These are phyloP conservation scores for Sporormia fimetaria DNA, from an alignment of 495 filamentous ascomycete genomes.

Conservation along the genomic window DNA sequence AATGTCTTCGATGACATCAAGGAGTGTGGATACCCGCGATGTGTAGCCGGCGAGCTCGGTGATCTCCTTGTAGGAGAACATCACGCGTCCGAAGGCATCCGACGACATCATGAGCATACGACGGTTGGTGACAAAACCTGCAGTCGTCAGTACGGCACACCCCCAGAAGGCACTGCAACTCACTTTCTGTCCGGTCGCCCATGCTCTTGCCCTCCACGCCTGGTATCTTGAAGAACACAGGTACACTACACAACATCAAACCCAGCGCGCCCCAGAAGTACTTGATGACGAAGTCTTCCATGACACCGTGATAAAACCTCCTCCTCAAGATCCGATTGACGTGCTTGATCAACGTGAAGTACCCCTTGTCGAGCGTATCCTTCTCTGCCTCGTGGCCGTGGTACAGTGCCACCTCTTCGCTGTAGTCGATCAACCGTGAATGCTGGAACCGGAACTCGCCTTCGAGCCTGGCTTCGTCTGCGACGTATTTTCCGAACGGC, in stretches of 20 bases:
- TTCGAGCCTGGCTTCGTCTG: slow-evolving; percentile 86
- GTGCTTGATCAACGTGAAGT: slow-evolving; percentile 97
- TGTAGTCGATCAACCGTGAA: slow-evolving; percentile 85
- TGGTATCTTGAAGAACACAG: slow-evolving; percentile 90
- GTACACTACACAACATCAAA: slow-evolving; percentile 85
- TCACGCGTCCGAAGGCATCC: slow-evolving; percentile 89
- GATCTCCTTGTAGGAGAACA: slow-evolving; percentile 97
- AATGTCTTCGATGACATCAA: slow-evolving; percentile 93
- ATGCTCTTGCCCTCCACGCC: slow-evolving; percentile 59
- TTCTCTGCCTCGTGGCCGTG: slow-evolving; percentile 92
- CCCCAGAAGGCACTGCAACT: slow-evolving; percentile 21
- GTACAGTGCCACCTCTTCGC: slow-evolving; percentile 89
- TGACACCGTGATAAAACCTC: slow-evolving; percentile 87
- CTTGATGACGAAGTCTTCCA: slow-evolving; percentile 99
- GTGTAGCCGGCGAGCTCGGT: slow-evolving; percentile 95
- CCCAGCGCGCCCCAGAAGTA: slow-evolving; percentile 98
- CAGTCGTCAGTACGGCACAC: slow-evolving; percentile 1
- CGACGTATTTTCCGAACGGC: slow-evolving; percentile 97
- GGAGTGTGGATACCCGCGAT: slow-evolving; percentile 71
- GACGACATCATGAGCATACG: slow-evolving; percentile 83
- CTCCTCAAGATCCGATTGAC: slow-evolving; percentile 88
- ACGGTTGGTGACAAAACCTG: slow-evolving; percentile 83
- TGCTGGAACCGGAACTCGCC: slow-evolving; percentile 96
- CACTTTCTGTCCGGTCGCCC: slow-evolving; percentile 84
- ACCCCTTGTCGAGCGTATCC: slow-evolving; percentile 92